These are phyloP conservation scores for Exophiala viscosa DNA, from an alignment of 2,329 filamentous ascomycete species.

Conservation along the genomic window DNA sequence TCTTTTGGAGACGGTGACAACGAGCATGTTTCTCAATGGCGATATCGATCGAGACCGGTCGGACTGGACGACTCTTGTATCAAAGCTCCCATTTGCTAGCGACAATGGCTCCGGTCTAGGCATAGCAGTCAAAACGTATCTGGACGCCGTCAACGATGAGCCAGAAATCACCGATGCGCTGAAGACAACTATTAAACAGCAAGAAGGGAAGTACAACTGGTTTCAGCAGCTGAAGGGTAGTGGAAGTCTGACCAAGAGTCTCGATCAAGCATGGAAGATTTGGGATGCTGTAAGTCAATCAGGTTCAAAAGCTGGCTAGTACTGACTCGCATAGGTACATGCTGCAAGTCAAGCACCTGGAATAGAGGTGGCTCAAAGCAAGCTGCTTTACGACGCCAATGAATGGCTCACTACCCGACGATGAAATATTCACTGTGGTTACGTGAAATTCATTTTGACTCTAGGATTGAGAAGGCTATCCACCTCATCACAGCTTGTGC, in stretches of 20 bases:
- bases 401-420: slow-evolving; percentile 49
- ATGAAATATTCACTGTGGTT: slow-evolving; percentile 8
- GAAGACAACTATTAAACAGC: slow-evolving; percentile 24
- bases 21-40: slow-evolving; percentile 74
- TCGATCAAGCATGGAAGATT: slow-evolving; percentile 58
- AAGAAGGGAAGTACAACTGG: slow-evolving; percentile 25
- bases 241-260: slow-evolving; percentile 48
- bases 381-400: slow-evolving; percentile 58
- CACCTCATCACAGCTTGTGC: no score
- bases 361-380: slow-evolving; percentile 50
- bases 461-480: no score
- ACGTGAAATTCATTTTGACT: not conserved
- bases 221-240: slow-evolving; percentile 23
- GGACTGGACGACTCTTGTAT: slow-evolving; percentile 66
- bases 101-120: slow-evolving; percentile 46
- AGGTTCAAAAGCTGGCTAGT: not conserved
- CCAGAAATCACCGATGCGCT: slow-evolving; percentile 17
- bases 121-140: slow-evolving; percentile 47
- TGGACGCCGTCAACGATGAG: slow-evolving; percentile 37
- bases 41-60: slow-evolving; percentile 69
- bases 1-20: slow-evolving; percentile 75
- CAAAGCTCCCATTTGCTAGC: slow-evolving; percentile 51
- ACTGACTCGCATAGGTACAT: slow-evolving; percentile 44
- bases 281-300: slow-evolving; percentile 59
- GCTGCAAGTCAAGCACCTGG: slow-evolving; percentile 55